These are phyloP conservation scores for Vaccinium myrtillus DNA, from an alignment of 148 eudicot genomes.

Conservation along the genomic window DNA sequence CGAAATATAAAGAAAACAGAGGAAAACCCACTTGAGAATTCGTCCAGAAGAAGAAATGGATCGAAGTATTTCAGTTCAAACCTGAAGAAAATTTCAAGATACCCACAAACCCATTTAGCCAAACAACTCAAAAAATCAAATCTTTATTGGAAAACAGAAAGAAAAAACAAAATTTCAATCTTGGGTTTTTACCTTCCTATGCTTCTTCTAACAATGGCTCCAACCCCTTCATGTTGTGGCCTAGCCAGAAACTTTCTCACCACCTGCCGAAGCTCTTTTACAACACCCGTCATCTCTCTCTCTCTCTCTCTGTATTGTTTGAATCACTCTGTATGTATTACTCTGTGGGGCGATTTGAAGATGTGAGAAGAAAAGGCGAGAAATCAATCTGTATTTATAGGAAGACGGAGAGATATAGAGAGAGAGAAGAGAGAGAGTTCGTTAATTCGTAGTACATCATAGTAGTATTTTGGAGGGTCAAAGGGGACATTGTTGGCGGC, in stretches of 20 bases:
- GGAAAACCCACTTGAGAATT: slow-evolving; percentile 56
- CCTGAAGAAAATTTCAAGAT: slow-evolving; percentile 30
- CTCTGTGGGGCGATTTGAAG: not conserved
- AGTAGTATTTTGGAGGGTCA: slow-evolving; percentile 20
- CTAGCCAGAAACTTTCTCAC: slow-evolving; percentile 63
- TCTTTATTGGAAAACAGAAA: not conserved
- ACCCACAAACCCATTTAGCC: slow-evolving; percentile 17
- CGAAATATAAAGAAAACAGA: slow-evolving; percentile 11
- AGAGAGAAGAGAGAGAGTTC: not conserved
- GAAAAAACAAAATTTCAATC: not conserved
- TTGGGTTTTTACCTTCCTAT: slow-evolving; percentile 61
- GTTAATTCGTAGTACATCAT: not conserved
- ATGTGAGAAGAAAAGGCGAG: not conserved
- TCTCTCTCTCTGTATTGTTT: not conserved
- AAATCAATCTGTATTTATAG: slow-evolving; percentile 17
- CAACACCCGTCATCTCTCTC: slow-evolving; percentile 26
- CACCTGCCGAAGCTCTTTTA: slow-evolving; percentile 48
- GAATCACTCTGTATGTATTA: not conserved
- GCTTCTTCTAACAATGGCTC: slow-evolving; percentile 79
- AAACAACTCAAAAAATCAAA: not conserved
- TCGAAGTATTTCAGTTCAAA: slow-evolving; percentile 77
- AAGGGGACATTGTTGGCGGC: slow-evolving; percentile 11
- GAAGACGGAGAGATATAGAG: slow-evolving; percentile 3
- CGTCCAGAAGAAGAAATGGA: slow-evolving; percentile 78
- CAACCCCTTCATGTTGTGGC: slow-evolving; percentile 87